Base-by-base conservation (phyloP, 2,329 filamentous ascomycete species). In the Amauroascus verrucosus region DNA sequence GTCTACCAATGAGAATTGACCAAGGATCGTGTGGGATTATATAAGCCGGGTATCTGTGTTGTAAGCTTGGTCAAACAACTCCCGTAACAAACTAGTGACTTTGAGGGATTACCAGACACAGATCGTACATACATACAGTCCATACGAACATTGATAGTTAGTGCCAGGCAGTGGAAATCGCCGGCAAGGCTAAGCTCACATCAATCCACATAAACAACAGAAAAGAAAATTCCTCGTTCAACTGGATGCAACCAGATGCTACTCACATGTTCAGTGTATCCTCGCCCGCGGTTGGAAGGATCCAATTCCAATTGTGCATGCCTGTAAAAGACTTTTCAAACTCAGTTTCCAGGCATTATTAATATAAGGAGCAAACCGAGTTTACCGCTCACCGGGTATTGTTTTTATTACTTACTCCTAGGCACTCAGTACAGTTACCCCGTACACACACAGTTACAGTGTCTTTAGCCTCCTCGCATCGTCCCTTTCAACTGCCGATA, bases 361-460 rank as follows among this genome's bases (percentile, higher is more conserved):
- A 6, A 43, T 4, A 20, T 18, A 9, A 11, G 8, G 2, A 16
- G 6, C 18, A 35, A 14, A 22, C 45, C 45, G 45, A 48, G 28
- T 35, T 48, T 48, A 48, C 45, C 45, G 45, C 45, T 18, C 45
- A 48, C 45, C 45, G 32, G 45, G 26, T 48, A 45, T 45, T 45
- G 30, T 45, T 22, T 20, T 18, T 8, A 16, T 16, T 14, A 4
- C 33, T 14, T 37, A 16, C n/a, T 37, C 33, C 33, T n/a, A n/a
- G n/a, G n/a, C n/a, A n/a, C 13, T 33, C 30, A 6, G 30, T 6
- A 33, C 30, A 6, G 13, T 33, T 33, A n/a, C n/a, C n/a, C n/a
- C n/a, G n/a, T n/a, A n/a, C n/a, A n/a, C n/a, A n/a, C n/a, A n/a
- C n/a, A n/a, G n/a, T n/a, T n/a, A n/a, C n/a, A n/a, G n/a, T n/a